phyloP scores from a whole-genome alignment of 495 filamentous ascomycete genomes.

The Aspergillus sclerotioniger region DNA sequence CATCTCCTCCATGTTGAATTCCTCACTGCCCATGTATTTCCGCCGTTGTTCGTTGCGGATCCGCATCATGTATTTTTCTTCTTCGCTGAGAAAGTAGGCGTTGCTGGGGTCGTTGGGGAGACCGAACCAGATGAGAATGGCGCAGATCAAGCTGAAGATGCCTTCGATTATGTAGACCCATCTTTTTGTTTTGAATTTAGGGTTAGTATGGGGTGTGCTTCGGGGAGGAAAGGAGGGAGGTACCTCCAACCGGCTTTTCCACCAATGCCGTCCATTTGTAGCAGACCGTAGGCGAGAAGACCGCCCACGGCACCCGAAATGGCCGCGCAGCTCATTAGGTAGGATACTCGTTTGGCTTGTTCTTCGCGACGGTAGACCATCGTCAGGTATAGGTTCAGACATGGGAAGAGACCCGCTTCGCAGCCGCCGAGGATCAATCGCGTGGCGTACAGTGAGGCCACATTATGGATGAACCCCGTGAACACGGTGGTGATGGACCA shows the following conservation, averaged over 20 bases:
- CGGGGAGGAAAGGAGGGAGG: background rate
- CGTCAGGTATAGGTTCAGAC: slow-evolving; percentile 51
- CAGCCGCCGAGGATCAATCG: slow-evolving; percentile 61
- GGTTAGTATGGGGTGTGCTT: no score
- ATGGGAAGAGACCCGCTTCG: slow-evolving; percentile 71
- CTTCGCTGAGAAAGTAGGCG: slow-evolving; percentile 49
- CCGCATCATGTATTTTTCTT: slow-evolving; percentile 53
- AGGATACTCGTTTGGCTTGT: slow-evolving; percentile 36
- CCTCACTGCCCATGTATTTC: slow-evolving; percentile 45
- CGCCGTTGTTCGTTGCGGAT: slow-evolving; percentile 41
- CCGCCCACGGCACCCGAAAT: slow-evolving; percentile 46
- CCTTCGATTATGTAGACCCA: slow-evolving; percentile 58
- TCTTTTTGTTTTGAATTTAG: slow-evolving; percentile 2
- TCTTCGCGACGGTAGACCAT: slow-evolving; percentile 50
- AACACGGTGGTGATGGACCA: slow-evolving; percentile 48
- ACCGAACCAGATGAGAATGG: slow-evolving; percentile 52
- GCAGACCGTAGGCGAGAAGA: slow-evolving; percentile 44
- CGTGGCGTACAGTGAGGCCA: slow-evolving; percentile 51
- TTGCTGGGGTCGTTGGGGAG: slow-evolving; percentile 55
- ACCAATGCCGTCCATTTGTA: slow-evolving; percentile 43
- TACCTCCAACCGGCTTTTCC: slow-evolving; percentile 20
- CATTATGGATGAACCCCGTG: slow-evolving; percentile 50
- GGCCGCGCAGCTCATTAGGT: slow-evolving; percentile 40
- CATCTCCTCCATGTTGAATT: slow-evolving; percentile 54
- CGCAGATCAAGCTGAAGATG: slow-evolving; percentile 47